Base-by-base conservation (phyloP, 306 rosid genomes). In the Crotalaria pallida region DNA sequence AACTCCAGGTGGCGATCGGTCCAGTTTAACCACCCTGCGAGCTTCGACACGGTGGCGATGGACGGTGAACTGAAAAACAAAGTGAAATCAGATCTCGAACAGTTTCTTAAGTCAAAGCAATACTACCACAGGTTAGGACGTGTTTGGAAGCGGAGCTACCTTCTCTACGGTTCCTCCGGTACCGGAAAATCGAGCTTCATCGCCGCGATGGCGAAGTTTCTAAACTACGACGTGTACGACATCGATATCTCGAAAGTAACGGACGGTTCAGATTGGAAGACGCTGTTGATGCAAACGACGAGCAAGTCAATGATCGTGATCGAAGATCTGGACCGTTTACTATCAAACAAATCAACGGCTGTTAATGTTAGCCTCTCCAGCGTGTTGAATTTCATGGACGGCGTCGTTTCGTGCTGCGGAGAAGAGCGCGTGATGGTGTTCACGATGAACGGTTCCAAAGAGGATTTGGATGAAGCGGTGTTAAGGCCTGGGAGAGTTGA, bases 401-500 rank as follows among this genome's bases (percentile, higher is more conserved):
- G 98, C 4, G 80, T 88, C 1, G 65, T 83, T 33, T 90, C 97
- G 0, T 79, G 85, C 40, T 84, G 90, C 31, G 94, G 94, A 0
- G 98, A 93, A 60, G 98, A 93, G 57, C 85, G 97, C 1, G 84
- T 93, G 65, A 77, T 90, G 90, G 96, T 90, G 6, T 88, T 93
- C 74, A 90, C 97, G n/a, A 81, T 88, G 90, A 87, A 65, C 75
- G 83, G 70, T 0, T 72, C 75, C 0, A 88, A 93, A 43, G 88
- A 80, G 7, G 80, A 78, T 12, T 57, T 88, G 18, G 97, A 90
- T 80, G 80, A 65, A 57, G 58, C 86, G 63, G 89, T 87, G 59
- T 36, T 93, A 55, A 75, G 98, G 77, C 98, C 97, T 3, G 96
- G 96, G 7, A 83, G 96, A 64, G 29, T 93, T 11, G 98, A 93